phyloP scores from a whole-genome alignment of 306 rosid species.

The Betula pendula region DNA sequence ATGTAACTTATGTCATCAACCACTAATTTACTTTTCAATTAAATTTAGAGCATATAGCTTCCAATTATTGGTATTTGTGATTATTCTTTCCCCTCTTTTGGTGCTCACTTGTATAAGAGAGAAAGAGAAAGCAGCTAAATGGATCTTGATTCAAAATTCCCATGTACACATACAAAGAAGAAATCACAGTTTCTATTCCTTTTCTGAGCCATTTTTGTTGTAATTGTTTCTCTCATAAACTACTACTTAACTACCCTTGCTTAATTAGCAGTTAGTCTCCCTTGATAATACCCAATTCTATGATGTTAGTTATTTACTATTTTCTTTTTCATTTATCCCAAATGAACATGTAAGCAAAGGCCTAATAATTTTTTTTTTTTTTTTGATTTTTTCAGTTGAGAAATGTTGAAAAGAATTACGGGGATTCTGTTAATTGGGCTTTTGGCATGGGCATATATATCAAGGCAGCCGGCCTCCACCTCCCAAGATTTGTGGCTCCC shows the following conservation, averaged over 20 bases:
- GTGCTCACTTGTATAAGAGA: too few species aligned
- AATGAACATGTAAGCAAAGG: background rate
- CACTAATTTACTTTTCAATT: too few species aligned
- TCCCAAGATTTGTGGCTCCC: constrained; percentile 47
- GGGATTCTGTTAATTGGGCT: constrained; percentile 30
- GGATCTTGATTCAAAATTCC: background rate
- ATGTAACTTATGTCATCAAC: too few species aligned
- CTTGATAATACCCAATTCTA: too few species aligned
- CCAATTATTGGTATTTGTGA: background rate
- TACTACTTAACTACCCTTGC: background rate
- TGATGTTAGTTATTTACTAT: too few species aligned
- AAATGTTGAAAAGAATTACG: constrained; percentile 11
- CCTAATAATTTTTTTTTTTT: too few species aligned
- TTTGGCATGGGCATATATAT: constrained; percentile 38
- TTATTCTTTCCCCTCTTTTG: background rate
- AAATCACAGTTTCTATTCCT: background rate
- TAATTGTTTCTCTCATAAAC: too few species aligned
- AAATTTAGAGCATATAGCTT: background rate
- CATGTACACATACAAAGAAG: background rate
- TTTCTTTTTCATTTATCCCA: too few species aligned
- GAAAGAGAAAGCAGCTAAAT: background rate
- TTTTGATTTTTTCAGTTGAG: constrained; percentile 11
- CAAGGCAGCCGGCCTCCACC: constrained; percentile 37
- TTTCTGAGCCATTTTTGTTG: too few species aligned
- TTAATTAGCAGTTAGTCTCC: too few species aligned